These are phyloP conservation scores for Nakazawaea ambrosiae DNA, from an alignment of 805 yeast species.

Conservation along the genomic window DNA sequence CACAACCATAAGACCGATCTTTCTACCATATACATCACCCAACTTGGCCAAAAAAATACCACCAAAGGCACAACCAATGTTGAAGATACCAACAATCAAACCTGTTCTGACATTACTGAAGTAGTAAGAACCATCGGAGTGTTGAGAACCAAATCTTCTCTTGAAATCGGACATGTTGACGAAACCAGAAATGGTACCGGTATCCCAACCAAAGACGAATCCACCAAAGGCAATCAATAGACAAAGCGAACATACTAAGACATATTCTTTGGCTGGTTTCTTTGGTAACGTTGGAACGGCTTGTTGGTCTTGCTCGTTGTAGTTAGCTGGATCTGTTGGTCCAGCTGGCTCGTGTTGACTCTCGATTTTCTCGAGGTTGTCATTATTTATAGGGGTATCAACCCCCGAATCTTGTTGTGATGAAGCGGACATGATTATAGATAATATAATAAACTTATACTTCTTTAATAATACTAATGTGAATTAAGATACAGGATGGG, in stretches of 20 bases:
- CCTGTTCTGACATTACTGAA: constrained; percentile 45
- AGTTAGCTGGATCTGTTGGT: too few relatives aligned
- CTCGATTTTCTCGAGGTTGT: constrained; percentile 1
- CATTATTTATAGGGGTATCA: constrained; percentile 1
- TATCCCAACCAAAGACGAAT: constrained; percentile 58
- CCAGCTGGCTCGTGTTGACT: not conserved
- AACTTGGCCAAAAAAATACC: constrained; percentile 40
- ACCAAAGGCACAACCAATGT: constrained; percentile 55
- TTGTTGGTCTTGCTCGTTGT: not conserved
- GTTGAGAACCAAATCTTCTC: constrained; percentile 33
- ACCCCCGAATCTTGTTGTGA: not conserved
- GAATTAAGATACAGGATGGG: too few relatives aligned
- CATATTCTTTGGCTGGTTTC: constrained; percentile 27
- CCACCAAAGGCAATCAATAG: constrained; percentile 55
- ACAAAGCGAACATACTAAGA: constrained; percentile 28
- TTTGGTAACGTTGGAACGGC: constrained; percentile 17
- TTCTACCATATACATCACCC: constrained; percentile 48
- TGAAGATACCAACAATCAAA: constrained; percentile 45
- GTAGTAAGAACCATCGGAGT: constrained; percentile 27
- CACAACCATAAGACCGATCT: constrained; percentile 35
- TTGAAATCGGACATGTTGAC: constrained; percentile 42
- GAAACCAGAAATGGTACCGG: constrained; percentile 58
- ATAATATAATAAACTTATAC: too few relatives aligned
- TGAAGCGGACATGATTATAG: too few relatives aligned
- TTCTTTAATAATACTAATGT: too few relatives aligned